These are phyloP conservation scores for Sphagnum tenellum DNA, from an alignment of 225 moss, liverwort and hornwort genomes.

Conservation along the genomic window DNA sequence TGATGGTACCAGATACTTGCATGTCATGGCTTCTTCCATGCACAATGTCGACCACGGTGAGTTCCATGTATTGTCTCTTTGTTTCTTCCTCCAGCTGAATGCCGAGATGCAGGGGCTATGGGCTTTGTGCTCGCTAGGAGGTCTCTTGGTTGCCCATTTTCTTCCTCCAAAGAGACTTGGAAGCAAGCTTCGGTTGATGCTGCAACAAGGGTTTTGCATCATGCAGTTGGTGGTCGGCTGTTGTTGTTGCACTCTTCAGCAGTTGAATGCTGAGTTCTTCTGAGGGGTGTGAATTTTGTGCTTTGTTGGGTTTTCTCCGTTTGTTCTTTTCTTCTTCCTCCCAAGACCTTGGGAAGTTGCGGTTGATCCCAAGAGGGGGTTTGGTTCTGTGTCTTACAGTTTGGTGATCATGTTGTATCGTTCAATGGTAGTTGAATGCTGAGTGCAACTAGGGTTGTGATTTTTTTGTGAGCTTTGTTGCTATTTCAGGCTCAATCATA, in stretches of 20 bases:
- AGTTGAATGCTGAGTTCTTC: no score
- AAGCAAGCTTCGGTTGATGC: neutral
- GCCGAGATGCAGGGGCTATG: no score
- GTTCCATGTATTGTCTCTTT: no score
- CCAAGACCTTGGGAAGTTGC: neutral
- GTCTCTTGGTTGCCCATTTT: no score
- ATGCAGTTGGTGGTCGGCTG: no score
- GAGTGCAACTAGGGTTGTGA: no score
- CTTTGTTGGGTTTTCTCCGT: neutral
- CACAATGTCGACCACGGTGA: constrained; percentile 46
- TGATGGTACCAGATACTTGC: constrained; percentile 29
- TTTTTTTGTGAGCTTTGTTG: no score
- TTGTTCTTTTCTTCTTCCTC: neutral
- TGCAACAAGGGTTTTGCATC: neutral
- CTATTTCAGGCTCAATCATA: constrained; percentile 36
- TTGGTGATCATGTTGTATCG: neutral
- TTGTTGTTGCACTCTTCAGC: no score
- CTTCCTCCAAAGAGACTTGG: no score
- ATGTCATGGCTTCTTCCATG: constrained; percentile 46
- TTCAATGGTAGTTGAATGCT: neutral
- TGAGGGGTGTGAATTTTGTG: no score
- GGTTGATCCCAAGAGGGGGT: neutral
- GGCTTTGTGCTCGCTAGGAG: no score
- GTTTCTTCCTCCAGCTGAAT: no score
- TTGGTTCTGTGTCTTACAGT: neutral